A percentile compares a stretch with the other conserved stretches of the same genome.
phyloP scores from a whole-genome alignment of 139 green algal genomes.

The Axilococcus clingmanii region DNA sequence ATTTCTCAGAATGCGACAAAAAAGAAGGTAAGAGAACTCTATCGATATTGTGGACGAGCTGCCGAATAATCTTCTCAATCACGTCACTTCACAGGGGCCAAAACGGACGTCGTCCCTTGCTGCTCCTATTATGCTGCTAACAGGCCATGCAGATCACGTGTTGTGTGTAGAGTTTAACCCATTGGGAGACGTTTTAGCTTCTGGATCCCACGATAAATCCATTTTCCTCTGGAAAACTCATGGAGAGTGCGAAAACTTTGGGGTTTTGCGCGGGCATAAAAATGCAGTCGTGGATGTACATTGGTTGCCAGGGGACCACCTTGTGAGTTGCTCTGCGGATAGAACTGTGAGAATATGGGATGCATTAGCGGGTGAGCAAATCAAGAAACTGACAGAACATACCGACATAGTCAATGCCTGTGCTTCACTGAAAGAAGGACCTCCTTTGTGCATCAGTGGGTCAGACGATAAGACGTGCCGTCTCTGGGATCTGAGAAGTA shows the following conservation, averaged over 20 bases:
- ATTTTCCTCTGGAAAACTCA: conserved; percentile 80
- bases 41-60: no score
- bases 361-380: conserved; percentile 42
- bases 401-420: conserved; percentile 84
- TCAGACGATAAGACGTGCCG: conserved; percentile 79
- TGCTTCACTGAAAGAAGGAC: conserved; percentile 52
- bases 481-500: conserved; percentile 84
- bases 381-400: conserved; percentile 86
- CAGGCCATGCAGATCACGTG: conserved; percentile 73
- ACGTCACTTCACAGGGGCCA: conserved; percentile 16
- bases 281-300: conserved; percentile 89
- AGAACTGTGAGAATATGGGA: conserved; percentile 78
- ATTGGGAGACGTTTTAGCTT: conserved; percentile 67
- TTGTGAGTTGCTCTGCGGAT: conserved; percentile 77
- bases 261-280: conserved; percentile 82
- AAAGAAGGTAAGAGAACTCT: no score
- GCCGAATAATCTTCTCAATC: no score
- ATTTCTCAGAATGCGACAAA: no score
- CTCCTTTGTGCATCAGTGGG: conserved; percentile 69
- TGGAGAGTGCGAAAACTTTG: conserved; percentile 87
- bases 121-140: conserved; percentile 79
- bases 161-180: conserved; percentile 75
- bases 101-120: conserved; percentile 46
- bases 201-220: conserved; percentile 68
- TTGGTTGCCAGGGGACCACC: conserved; percentile 71